Conservation (phyloP, 768 basidiomycete genomes). For the Psilocybe azurescens region DNA sequence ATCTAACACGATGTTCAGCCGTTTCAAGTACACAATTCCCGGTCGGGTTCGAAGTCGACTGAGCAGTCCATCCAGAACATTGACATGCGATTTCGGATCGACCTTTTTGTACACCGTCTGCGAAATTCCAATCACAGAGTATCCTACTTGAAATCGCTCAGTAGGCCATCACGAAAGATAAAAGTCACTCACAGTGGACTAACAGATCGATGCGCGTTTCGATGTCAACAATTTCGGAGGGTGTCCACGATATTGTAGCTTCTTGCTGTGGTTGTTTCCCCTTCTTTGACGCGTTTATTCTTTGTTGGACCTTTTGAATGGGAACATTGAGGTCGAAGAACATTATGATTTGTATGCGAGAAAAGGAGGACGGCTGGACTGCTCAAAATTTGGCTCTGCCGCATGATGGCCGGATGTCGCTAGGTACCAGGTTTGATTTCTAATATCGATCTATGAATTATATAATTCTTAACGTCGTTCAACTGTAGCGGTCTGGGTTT, state of each 20-base stretch:
- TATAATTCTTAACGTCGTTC: no score
- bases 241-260: slow-evolving; percentile 45
- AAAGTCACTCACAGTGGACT: slow-evolving; percentile 63
- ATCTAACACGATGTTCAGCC: slow-evolving; percentile 81
- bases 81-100: slow-evolving; percentile 73
- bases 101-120: slow-evolving; percentile 74
- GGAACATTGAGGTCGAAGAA: slow-evolving; percentile 75
- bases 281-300: slow-evolving; percentile 51
- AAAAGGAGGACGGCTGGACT: no score
- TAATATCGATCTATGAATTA: no score
- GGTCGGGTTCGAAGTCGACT: slow-evolving; percentile 60
- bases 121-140: slow-evolving; percentile 78
- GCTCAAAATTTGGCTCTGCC: no score
- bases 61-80: slow-evolving; percentile 65
- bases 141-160: slow-evolving; percentile 69
- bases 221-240: slow-evolving; percentile 59
- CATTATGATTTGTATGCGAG: slow-evolving; percentile 37
- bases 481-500: no score
- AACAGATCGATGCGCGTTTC: slow-evolving; percentile 73
- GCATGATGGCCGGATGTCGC: no score
- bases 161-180: slow-evolving; percentile 5
- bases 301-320: slow-evolving; percentile 38
- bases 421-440: no score
- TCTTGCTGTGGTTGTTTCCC: slow-evolving; percentile 50
- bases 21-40: slow-evolving; percentile 71